Base-by-base conservation (phyloP, 305 asterid species). In the Caryopteris hybrid region DNA sequence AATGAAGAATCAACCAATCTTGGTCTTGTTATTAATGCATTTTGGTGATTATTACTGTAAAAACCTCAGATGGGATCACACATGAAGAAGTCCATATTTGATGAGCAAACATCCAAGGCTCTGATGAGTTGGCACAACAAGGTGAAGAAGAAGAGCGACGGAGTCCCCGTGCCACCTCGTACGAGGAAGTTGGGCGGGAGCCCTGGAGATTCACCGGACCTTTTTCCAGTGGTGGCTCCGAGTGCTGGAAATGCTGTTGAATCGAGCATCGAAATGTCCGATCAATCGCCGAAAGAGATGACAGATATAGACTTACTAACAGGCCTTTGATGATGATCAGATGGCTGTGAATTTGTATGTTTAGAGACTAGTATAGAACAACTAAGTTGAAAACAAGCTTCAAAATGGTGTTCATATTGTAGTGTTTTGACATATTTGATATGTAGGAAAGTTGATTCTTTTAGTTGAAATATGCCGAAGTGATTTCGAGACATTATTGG, bases 41-140 rank as follows among this genome's bases (percentile, higher is more conserved):
- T 31, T 31, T 48, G 21, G 9, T 4, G 45, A 3, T 41, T 13
- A 3, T 29, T 21, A 0, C 0, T 8, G 6, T 36, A 18, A 11
- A 29, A 34, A 11, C 14, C 72, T 41, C 68, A 87, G 95, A 90
- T 90, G 96, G 96, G 96, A 72, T 87, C 96, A 56, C 75, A 81
- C 39, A 87, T 90, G 84, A 90, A 89, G 75, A 83, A 75, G 79
- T 82, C 91, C 56, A 84, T 87, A 8, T 87, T 89, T 13, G 96
- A 89, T 20, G 95, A 87, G 27, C 91, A 90, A 84, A 90, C 96
- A 0, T 78, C 84, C 0, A 90, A 85, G 79, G 96, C 96, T 1
- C 58, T 90, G 6, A 78, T 78, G 86, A 85, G 78, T 21, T 90
- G 96, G 96, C 89, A 87, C 38, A 80, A 83, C 76, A 80, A 83